Evolutionary conservation across 352 stramenopile genomes (phyloP).

Genomic region (Nothophytophthora sp.): DNA sequence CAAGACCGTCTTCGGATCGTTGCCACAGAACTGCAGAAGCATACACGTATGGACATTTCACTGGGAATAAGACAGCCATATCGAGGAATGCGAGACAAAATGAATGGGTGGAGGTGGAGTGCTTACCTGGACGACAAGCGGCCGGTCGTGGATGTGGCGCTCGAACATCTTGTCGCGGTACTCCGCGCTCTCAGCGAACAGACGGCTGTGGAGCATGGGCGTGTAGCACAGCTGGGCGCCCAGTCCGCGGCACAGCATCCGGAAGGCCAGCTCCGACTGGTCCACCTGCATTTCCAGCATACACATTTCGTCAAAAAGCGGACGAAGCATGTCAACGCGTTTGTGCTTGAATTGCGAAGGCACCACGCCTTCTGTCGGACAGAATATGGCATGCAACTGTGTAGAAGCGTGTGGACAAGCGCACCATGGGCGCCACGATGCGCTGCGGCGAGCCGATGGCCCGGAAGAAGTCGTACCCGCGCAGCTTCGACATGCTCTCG

Average conservation of each 20-base stretch:
- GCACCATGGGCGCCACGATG: constrained; percentile 94
- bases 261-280: constrained; percentile 97
- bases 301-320: constrained; percentile 7
- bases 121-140: constrained; percentile 92
- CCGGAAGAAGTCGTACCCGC: constrained; percentile 83
- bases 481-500: constrained; percentile 47
- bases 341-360: background rate
- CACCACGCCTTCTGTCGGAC: too few relatives aligned
- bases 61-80: background rate
- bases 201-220: constrained; percentile 97
- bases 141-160: constrained; percentile 89
- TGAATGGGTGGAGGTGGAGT: too few relatives aligned
- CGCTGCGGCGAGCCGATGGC: constrained; percentile 76
- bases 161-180: constrained; percentile 90
- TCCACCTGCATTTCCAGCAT: constrained; percentile 77
- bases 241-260: constrained; percentile 94
- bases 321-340: background rate
- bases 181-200: constrained; percentile 88
- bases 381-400: too few relatives aligned
- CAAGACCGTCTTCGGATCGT: constrained; percentile 93
- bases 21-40: constrained; percentile 90
- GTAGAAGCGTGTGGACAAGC: too few relatives aligned
- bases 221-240: constrained; percentile 98
- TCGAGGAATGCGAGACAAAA: background rate
- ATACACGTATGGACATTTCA: constrained; percentile 10